A percentile compares a stretch with the other conserved stretches of the same genome.
Evolutionary conservation across 768 basidiomycete species (phyloP).

Genomic region (Tulasnella sp.): DNA sequence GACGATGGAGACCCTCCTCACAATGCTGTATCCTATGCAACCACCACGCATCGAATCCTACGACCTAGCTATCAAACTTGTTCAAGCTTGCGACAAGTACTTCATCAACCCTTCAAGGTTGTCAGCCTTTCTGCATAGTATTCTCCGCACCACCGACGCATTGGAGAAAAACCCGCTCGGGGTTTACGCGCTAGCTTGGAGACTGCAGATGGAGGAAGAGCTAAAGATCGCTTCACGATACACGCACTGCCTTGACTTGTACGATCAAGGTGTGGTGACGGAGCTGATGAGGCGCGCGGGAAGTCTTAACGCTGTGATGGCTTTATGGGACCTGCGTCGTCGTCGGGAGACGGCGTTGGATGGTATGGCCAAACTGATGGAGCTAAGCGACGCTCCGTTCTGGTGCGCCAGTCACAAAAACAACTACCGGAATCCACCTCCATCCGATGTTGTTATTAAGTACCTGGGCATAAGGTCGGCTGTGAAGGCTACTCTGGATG

Average conservation of each 20-base stretch:
- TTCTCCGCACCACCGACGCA: not conserved
- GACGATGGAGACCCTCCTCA: not conserved
- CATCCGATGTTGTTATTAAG: not conserved
- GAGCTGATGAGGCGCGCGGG: not conserved
- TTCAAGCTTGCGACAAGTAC: slow-evolving; percentile 11
- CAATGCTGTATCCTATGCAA: not conserved
- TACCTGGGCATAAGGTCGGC: not conserved
- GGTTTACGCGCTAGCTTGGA: not conserved
- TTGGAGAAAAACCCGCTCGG: not conserved
- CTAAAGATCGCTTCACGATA: not conserved
- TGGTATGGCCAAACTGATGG: not conserved
- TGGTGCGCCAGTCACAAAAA: not conserved
- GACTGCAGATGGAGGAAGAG: not conserved
- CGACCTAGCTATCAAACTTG: not conserved
- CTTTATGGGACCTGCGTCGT: not conserved
- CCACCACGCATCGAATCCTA: not conserved
- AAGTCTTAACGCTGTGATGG: not conserved
- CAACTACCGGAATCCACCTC: not conserved
- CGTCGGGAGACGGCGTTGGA: not conserved
- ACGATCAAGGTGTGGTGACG: not conserved
- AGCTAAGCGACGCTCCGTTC: not conserved
- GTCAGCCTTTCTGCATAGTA: not conserved
- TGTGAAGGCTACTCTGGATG: not conserved
- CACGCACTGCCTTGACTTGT: not conserved
- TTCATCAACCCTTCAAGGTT: not conserved